Conservation (phyloP, 345 rosid genomes). For the Laguncularia racemosa region DNA sequence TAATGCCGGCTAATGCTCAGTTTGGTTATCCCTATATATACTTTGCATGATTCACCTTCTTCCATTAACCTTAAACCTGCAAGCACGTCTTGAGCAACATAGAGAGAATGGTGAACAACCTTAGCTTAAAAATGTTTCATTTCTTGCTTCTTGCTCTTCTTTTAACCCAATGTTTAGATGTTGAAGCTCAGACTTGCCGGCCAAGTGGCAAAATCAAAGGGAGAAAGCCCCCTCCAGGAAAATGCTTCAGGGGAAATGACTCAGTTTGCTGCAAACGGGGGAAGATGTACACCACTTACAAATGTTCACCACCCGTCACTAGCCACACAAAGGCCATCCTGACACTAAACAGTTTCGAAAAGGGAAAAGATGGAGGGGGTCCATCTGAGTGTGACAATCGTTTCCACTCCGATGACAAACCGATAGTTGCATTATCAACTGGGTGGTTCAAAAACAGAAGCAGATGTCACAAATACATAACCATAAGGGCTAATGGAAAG, state of each 20-base stretch:
- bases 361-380: constrained; percentile 14
- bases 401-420: constrained; percentile 10
- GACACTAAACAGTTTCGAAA: constrained; percentile 20
- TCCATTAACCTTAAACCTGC: no score
- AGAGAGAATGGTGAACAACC: background rate
- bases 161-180: background rate
- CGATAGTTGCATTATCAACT: constrained; percentile 20
- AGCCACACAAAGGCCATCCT: constrained; percentile 15
- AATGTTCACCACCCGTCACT: constrained; percentile 13
- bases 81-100: no score
- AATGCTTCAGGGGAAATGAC: constrained; percentile 21
- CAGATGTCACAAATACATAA: constrained; percentile 16
- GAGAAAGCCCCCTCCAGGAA: constrained; percentile 18
- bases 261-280: constrained; percentile 24
- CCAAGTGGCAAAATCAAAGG: constrained; percentile 24
- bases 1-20: no score
- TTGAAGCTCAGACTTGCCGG: constrained; percentile 14
- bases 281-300: constrained; percentile 16
- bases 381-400: constrained; percentile 17
- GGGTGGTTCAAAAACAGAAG: constrained; percentile 18
- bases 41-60: no score
- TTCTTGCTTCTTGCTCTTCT: constrained; percentile 1
- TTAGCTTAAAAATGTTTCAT: background rate
- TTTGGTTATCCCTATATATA: no score
- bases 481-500: constrained; percentile 17